Base-by-base conservation (phyloP, 352 stramenopile genomes). In the Hyphochytrium catenoides region DNA sequence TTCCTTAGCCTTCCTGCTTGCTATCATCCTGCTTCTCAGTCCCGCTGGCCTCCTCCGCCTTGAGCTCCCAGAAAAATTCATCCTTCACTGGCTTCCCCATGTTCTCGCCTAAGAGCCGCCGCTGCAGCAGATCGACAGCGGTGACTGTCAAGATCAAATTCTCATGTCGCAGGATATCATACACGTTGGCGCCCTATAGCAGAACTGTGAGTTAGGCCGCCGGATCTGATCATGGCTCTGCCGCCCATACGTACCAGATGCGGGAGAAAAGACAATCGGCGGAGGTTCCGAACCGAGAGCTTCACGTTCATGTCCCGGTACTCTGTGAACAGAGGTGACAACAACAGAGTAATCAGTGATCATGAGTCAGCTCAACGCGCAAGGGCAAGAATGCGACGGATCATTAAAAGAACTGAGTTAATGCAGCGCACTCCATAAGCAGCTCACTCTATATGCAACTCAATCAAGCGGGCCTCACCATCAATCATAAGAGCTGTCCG, bases 111-210 rank as follows among this genome's bases (percentile, higher is more conserved):
- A 38, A 23, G 14, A 55, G 41, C 20, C 34, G 29, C 19, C 43
- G 22, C 18, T 44, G 43, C 39, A 82, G 49, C 31, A 54, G 23
- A 36, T 55, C 38, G 4, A 78, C 32, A 17, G 64, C 67, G 25
- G 42, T 47, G 41, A 73, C 40, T 15, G 53, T 69, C 15, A 82
- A 29, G 20, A 82, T 47, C 15, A 82, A 41, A 34, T 71, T 72
- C 35, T 65, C 51, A 39, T 57, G 56, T 48, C 75, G 74, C 21
- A 82, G 44, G 39, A 75, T 59, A 43, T 71, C 56, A 53, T 76
- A 78, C 17, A 77, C 63, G 45, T 74, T 74, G 14, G 50, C 48
- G 12, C 51, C 52, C 46, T n/a, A n/a, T n/a, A n/a, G n/a, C n/a
- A n/a, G n/a, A n/a, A n/a, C n/a, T n/a, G n/a, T n/a, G n/a, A n/a